Evolutionary conservation across 805 yeast species (phyloP).

Genomic region (Saturnispora quitensis): DNA sequence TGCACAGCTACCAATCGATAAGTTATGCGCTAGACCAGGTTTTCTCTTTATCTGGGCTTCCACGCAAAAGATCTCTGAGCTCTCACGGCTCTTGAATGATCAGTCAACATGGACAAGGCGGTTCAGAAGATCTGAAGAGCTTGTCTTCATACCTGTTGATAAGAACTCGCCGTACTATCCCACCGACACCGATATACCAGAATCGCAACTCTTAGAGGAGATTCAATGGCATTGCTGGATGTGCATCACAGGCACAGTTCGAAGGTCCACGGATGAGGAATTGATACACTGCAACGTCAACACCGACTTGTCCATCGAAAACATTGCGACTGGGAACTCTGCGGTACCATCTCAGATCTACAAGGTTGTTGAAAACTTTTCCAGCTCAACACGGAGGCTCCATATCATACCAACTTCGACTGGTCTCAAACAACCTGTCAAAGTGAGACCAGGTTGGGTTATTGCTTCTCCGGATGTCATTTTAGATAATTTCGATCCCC

Average conservation of each 20-base stretch:
- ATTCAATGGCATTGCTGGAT: constrained; percentile 97
- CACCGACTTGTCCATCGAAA: constrained; percentile 76
- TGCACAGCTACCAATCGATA: constrained; percentile 58
- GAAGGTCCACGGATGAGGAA: constrained; percentile 76
- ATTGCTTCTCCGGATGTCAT: constrained; percentile 77
- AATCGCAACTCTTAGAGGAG: constrained; percentile 48
- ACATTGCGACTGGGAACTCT: constrained; percentile 30
- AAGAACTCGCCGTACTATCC: constrained; percentile 60
- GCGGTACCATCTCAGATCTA: constrained; percentile 72
- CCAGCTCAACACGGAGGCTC: constrained; percentile 69
- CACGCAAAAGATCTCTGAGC: constrained; percentile 56
- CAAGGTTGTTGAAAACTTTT: constrained; percentile 79
- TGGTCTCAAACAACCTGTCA: constrained; percentile 55
- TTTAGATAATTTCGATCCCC: constrained; percentile 56
- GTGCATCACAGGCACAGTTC: constrained; percentile 92
- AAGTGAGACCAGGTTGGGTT: constrained; percentile 83
- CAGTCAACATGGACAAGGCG: constrained; percentile 39
- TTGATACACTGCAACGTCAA: constrained; percentile 88
- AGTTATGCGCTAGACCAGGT: constrained; percentile 76
- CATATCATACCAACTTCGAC: constrained; percentile 76
- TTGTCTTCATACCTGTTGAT: constrained; percentile 71
- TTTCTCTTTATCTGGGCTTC: constrained; percentile 85
- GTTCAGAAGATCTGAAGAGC: constrained; percentile 83
- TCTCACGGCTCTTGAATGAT: constrained; percentile 39
- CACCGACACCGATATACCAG: constrained; percentile 34